Percentiles rank a stretch among this genome's conserved stretches.
These are phyloP conservation scores for Diaporthe vaccinii DNA, from an alignment of 2,329 filamentous ascomycete genomes.

Conservation along the genomic window DNA sequence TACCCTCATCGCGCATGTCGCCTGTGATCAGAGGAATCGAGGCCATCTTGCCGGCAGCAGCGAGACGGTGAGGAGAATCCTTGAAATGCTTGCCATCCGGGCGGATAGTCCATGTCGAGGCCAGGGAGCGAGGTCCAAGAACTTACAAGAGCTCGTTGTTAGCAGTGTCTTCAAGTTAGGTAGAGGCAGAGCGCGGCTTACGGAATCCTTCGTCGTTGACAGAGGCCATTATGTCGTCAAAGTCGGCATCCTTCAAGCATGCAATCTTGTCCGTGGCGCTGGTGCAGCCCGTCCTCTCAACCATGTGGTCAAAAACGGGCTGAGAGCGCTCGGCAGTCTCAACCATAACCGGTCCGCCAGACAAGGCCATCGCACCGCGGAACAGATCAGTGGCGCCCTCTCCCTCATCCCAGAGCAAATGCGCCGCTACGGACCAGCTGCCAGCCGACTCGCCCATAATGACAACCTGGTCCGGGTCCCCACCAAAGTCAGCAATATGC, in stretches of 20 bases:
- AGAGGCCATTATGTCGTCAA: neutral
- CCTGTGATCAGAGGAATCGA: neutral
- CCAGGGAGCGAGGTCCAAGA: conserved; percentile 4
- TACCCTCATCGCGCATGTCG: conserved; percentile 13
- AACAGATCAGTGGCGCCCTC: neutral
- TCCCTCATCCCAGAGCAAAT: conserved; percentile 47
- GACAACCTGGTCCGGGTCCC: conserved; percentile 58
- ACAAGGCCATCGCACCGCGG: conserved; percentile 8
- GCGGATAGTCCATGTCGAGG: conserved; percentile 7
- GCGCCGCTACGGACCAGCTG: conserved; percentile 58
- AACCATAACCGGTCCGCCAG: conserved; percentile 14
- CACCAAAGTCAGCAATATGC: conserved; percentile 60
- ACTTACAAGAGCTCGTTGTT: neutral
- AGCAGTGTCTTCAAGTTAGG: too few species aligned
- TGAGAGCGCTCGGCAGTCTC: conserved; percentile 6
- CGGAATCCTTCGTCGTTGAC: conserved; percentile 1
- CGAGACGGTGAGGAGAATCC: neutral
- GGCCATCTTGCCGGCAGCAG: conserved; percentile 3
- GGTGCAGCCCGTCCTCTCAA: neutral
- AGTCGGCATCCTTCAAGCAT: conserved; percentile 1
- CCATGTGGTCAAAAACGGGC: conserved; percentile 3
- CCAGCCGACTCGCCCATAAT: conserved; percentile 66
- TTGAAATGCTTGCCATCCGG: conserved; percentile 8
- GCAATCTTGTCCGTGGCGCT: neutral
- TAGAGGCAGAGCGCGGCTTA: too few species aligned